A percentile compares a stretch with the other conserved stretches of the same genome.
These are phyloP conservation scores for Eimeria necatrix DNA, from an alignment of 169 alveolate species.

Conservation along the genomic window DNA sequence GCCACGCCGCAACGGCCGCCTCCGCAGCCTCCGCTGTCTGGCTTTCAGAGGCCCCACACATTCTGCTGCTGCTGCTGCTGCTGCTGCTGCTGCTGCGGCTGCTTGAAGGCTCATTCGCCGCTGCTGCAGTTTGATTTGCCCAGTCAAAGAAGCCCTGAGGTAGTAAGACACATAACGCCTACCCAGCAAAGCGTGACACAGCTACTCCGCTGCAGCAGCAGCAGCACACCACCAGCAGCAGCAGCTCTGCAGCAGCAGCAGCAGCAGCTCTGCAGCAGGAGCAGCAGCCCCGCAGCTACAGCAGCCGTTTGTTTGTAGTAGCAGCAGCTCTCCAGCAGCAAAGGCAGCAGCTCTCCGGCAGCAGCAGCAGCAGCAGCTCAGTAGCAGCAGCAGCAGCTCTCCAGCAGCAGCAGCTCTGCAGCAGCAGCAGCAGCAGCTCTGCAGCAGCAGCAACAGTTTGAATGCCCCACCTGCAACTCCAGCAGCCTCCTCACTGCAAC, in stretches of 20 bases:
- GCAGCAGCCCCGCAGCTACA: background rate
- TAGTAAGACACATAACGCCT: background rate
- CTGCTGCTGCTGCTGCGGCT: slow-evolving; percentile 21
- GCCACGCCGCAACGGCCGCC: slow-evolving; percentile 36
- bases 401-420: background rate
- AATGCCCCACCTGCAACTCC: background rate
- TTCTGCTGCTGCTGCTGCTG: slow-evolving; percentile 15
- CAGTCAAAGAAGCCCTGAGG: background rate
- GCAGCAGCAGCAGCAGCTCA: no score
- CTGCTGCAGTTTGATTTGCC: background rate
- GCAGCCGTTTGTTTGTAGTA: background rate
- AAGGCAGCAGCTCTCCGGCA: no score
- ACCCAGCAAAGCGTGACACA: background rate
- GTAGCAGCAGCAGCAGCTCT: no score
- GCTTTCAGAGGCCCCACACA: background rate
- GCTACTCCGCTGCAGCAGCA: background rate
- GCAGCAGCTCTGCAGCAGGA: no score
- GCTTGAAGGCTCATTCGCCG: background rate
- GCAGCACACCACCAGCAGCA: background rate
- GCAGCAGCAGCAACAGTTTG: slow-evolving; percentile 24
- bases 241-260: background rate
- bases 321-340: no score
- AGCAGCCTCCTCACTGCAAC: slow-evolving; percentile 57
- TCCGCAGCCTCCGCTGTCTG: slow-evolving; percentile 46
- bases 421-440: background rate